Percentiles rank a stretch among this genome's conserved stretches.
Conservation (phyloP, 371 early-diverging fungal genomes). For the Mortierella sp. region DNA sequence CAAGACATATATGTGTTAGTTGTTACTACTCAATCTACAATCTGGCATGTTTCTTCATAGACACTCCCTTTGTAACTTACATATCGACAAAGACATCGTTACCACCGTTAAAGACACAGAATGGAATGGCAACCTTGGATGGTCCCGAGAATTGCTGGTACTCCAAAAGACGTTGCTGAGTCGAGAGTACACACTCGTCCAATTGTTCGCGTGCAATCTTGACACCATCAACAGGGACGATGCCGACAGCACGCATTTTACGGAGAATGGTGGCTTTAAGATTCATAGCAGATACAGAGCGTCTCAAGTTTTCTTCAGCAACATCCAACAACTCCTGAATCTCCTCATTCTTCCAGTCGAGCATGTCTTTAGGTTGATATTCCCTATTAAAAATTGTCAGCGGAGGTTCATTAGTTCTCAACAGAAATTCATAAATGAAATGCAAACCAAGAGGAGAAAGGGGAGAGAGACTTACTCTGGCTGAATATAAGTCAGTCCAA, state of each 20-base stretch:
- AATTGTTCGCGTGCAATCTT: constrained; percentile 74
- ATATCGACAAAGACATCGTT: constrained; percentile 87
- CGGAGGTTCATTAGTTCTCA: not conserved
- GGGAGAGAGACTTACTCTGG: constrained; percentile 60
- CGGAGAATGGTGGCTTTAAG: constrained; percentile 72
- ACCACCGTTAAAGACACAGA: constrained; percentile 92
- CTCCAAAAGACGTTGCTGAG: constrained; percentile 66
- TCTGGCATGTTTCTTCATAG: not conserved
- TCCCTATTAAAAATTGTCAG: constrained; percentile 15
- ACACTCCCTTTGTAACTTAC: constrained; percentile 50
- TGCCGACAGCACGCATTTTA: constrained; percentile 82
- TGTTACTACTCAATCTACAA: not conserved
- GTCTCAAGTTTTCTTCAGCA: constrained; percentile 71
- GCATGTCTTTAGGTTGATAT: constrained; percentile 61
- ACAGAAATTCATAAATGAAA: not conserved
- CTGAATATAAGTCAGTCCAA: constrained; percentile 71
- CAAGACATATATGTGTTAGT: not conserved
- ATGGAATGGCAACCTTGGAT: constrained; percentile 72
- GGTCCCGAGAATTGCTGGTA: constrained; percentile 62
- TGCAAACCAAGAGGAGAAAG: not conserved
- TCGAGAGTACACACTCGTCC: constrained; percentile 76
- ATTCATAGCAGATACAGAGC: constrained; percentile 71
- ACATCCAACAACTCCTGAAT: constrained; percentile 76
- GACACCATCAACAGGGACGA: constrained; percentile 57
- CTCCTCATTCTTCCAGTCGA: constrained; percentile 63